Percentiles rank a stretch among this genome's conserved stretches.
phyloP scores from a whole-genome alignment of 345 rosid species.

The Gossypium thurberi region DNA sequence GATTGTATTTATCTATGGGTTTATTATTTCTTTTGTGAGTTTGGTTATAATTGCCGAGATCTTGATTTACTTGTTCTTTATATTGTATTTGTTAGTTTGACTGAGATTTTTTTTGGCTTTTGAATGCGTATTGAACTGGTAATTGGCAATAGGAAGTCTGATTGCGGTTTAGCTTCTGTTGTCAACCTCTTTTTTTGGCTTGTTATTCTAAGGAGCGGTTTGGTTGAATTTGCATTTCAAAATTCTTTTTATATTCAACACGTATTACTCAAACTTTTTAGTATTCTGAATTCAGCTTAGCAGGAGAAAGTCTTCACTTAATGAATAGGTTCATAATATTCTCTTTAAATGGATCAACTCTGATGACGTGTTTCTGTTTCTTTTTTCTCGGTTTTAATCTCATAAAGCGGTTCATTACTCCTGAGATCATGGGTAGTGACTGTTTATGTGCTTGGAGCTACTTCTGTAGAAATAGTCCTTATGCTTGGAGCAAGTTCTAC shows the following conservation, averaged over 20 bases:
- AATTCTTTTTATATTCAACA: background rate
- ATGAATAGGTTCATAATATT: background rate
- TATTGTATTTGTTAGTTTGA: background rate
- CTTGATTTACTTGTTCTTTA: background rate
- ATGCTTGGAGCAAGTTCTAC: background rate
- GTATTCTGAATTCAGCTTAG: background rate
- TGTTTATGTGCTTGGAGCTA: background rate
- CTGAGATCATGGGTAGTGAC: background rate
- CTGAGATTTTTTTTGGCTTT: background rate
- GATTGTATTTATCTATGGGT: background rate
- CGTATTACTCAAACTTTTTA: background rate
- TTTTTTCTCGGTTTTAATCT: background rate
- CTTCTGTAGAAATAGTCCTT: background rate
- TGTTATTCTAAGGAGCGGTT: background rate
- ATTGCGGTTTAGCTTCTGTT: background rate
- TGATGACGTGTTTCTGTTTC: background rate
- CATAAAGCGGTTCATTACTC: background rate
- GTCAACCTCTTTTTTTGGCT: background rate
- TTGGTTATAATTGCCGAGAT: background rate
- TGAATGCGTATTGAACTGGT: background rate
- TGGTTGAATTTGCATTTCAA: background rate
- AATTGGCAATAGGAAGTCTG: background rate
- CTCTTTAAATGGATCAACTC: background rate
- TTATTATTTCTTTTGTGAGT: background rate
- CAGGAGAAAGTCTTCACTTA: background rate